A percentile compares a stretch with the other conserved stretches of the same genome.
Evolutionary conservation across 352 stramenopile species (phyloP).

Genomic region (Globisporangium paddicum): DNA sequence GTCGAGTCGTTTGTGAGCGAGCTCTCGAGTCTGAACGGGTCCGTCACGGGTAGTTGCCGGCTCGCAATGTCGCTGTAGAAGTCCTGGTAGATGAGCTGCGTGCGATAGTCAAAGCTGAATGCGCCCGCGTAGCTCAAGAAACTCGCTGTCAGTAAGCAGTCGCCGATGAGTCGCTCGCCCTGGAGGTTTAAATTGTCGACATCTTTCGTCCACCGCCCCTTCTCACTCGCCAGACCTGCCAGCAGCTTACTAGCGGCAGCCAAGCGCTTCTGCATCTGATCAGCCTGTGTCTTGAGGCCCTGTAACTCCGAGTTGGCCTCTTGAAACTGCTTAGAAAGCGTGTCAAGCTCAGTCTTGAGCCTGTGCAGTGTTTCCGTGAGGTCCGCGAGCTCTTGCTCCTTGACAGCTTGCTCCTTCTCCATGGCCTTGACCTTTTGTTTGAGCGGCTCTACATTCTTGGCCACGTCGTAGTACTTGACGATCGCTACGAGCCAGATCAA

Average conservation of each 20-base stretch:
- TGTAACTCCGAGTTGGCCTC: slow-evolving; percentile 91
- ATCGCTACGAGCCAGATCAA: slow-evolving; percentile 94
- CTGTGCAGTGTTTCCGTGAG: slow-evolving; percentile 81
- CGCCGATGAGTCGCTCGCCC: slow-evolving; percentile 83
- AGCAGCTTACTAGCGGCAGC: slow-evolving; percentile 92
- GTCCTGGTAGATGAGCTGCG: slow-evolving; percentile 86
- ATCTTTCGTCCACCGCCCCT: slow-evolving; percentile 90
- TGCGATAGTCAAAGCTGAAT: slow-evolving; percentile 90
- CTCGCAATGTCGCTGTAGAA: slow-evolving; percentile 84
- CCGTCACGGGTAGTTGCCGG: slow-evolving; percentile 78
- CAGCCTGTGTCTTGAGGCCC: slow-evolving; percentile 88
- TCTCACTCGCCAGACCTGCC: slow-evolving; percentile 88
- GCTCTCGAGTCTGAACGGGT: slow-evolving; percentile 85
- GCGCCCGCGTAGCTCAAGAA: slow-evolving; percentile 90
- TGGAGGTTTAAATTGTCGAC: slow-evolving; percentile 85
- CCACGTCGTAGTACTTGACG: slow-evolving; percentile 95
- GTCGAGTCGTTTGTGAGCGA: slow-evolving; percentile 92
- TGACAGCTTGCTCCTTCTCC: slow-evolving; percentile 91
- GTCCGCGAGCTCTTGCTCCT: slow-evolving; percentile 86
- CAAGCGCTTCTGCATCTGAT: slow-evolving; percentile 94
- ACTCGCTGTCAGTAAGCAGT: slow-evolving; percentile 87
- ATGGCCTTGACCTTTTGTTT: slow-evolving; percentile 90
- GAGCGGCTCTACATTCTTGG: slow-evolving; percentile 92
- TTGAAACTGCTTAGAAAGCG: slow-evolving; percentile 89
- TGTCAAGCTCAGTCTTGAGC: slow-evolving; percentile 86